Evolutionary conservation across 179 eudicot species (phyloP), one percentile per base, ranked within the genome.

Genomic region (Camellia oleifera): DNA sequence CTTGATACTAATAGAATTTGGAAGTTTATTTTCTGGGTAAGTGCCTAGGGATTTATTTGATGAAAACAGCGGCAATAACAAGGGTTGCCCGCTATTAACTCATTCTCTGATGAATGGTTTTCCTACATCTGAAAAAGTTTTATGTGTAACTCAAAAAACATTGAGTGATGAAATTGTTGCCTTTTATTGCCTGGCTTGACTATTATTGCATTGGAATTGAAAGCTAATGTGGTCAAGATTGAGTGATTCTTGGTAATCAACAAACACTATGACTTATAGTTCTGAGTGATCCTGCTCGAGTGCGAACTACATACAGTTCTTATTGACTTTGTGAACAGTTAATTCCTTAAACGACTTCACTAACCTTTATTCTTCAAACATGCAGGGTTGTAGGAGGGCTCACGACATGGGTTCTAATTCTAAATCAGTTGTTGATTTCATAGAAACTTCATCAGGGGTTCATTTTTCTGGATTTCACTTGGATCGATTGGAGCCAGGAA

Each of bases 391-490:
- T 69, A 40, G 79, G 54, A 60, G 86, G 46, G 69, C 50, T 66
- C 32, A 52, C 61, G 50, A n/a, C 72, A 96, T 96, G 99, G 96
- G 92, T 83, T 91, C 99, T 62, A 86, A 89, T 84, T 88, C 98
- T 42, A 89, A 90, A 75, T 87, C 93, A 82, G 93, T 89, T 60
- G 94, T 81, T 71, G 93, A 94, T 83, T 81, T 92, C 84, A 86
- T 96, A 81, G 97, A 91, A 83, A 90, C 92, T 84, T 89, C 96
- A 82, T 89, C 97, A 61, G 94, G 93, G 76, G 97, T 71, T 79
- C 99, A 96, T 87, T 96, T 91, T 83, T 94, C 99, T 80, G 99
- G 99, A 81, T 96, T 96, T 88, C 98, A 94, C 85, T 78, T 94
- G 90, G 85, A 94, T 83, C 88, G 85, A 72, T 78, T 81, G 77